Conservation (phyloP, 306 rosid genomes). For the Fagus crenata region DNA sequence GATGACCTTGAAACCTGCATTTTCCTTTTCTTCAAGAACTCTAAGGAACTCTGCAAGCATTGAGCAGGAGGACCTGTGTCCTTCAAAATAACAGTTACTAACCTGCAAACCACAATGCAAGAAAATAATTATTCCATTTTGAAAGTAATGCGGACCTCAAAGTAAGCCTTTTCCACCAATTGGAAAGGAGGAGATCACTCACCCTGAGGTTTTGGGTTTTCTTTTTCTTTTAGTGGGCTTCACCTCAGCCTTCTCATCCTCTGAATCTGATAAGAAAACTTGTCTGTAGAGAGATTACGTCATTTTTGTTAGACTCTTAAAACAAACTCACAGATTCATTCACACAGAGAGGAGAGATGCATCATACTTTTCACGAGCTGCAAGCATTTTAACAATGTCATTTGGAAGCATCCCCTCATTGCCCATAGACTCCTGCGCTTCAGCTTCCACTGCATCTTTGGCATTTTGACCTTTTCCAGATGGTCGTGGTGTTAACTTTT, state of each 20-base stretch:
- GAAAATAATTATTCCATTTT: constrained; percentile 6
- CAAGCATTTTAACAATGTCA: constrained; percentile 71
- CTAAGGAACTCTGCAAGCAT: constrained; percentile 65
- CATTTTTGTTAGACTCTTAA: constrained; percentile 21
- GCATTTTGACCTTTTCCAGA: constrained; percentile 38
- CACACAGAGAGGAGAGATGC: constrained; percentile 8
- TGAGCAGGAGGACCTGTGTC: constrained; percentile 52
- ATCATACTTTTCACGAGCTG: constrained; percentile 74
- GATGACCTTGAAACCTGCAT: constrained; percentile 69
- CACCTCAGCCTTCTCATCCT: constrained; percentile 53
- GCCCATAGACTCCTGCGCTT: constrained; percentile 36
- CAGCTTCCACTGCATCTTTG: constrained; percentile 36
- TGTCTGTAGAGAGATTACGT: constrained; percentile 48
- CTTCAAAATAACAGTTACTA: constrained; percentile 52
- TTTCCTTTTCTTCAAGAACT: constrained; percentile 76
- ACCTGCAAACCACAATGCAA: constrained; percentile 50
- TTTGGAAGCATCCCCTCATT: constrained; percentile 69
- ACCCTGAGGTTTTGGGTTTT: constrained; percentile 62
- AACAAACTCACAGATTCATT: not conserved
- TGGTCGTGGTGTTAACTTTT: constrained; percentile 58
- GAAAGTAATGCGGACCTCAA: not conserved
- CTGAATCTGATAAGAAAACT: constrained; percentile 52
- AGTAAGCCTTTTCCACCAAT: not conserved
- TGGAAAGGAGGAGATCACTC: constrained; percentile 16
- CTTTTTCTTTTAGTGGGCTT: constrained; percentile 57